A percentile compares a stretch with the other conserved stretches of the same genome.
These are phyloP conservation scores for Pseudozyma tsukubaensis DNA, from an alignment of 1,284 basidiomycete species.

Conservation along the genomic window DNA sequence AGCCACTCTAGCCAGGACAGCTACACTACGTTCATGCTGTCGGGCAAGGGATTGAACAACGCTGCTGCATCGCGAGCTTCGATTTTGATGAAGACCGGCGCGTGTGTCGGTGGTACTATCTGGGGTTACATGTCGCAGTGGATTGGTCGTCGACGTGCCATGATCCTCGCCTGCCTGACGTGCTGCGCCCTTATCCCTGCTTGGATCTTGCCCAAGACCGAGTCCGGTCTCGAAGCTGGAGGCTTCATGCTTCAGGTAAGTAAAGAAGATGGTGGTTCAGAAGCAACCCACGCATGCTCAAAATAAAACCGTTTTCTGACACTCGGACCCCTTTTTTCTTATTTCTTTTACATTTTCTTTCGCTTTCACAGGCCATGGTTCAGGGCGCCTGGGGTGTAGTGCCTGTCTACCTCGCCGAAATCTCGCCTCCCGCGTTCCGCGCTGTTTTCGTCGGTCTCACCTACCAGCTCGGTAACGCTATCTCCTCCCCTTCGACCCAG, in stretches of 20 bases:
- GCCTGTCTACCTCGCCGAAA: constrained; percentile 49
- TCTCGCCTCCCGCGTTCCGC: constrained; percentile 51
- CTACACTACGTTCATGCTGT: constrained; percentile 56
- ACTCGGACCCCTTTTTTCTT: constrained; percentile 11
- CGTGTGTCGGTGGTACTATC: constrained; percentile 52
- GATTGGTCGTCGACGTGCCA: constrained; percentile 52
- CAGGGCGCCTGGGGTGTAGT: constrained; percentile 58
- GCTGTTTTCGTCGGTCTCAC: constrained; percentile 53
- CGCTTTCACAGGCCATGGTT: constrained; percentile 28
- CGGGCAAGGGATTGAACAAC: constrained; percentile 44
- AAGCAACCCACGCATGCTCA: constrained; percentile 4
- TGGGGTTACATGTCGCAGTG: constrained; percentile 56
- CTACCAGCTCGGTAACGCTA: constrained; percentile 59
- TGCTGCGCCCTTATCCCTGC: constrained; percentile 54
- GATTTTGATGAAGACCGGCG: constrained; percentile 52
- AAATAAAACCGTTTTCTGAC: constrained; percentile 7
- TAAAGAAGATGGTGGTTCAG: constrained; percentile 6
- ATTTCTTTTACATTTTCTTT: constrained; percentile 3
- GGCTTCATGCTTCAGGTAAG: constrained; percentile 55
- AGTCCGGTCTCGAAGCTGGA: constrained; percentile 49
- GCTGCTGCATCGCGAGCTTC: constrained; percentile 43
- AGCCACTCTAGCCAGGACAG: constrained; percentile 37
- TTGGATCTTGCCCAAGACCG: constrained; percentile 54
- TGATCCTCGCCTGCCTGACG: constrained; percentile 38
- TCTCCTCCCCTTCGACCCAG: constrained; percentile 69